Evolutionary conservation across 129 eudicot species (phyloP), one percentile per base, ranked within the genome.

Genomic region (Saposhnikovia divaricata): DNA sequence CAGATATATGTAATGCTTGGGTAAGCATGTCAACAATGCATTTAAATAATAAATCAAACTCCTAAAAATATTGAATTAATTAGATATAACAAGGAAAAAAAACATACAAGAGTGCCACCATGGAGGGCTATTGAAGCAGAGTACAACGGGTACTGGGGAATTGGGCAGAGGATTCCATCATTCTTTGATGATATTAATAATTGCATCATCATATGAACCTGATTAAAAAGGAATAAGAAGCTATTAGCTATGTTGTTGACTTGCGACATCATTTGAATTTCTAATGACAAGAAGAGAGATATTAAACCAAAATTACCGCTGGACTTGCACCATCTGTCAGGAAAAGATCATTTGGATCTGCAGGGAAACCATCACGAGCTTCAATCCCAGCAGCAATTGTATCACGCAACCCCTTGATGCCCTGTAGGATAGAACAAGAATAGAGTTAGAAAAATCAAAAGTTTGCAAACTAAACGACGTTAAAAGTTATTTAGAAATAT

Each of bases 131-230:
- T 95, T 76, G 99, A 95, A 80, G 97, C 99, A 48, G 99, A 95
- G 83, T 95, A 95, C 53, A 95, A 89, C 25, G 97, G 97, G 82
- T 95, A 95, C 80, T 95, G 99, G 45, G 99, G 99, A 77, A 95
- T 95, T 28, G 99, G 99, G 75, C 97, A 92, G 11, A 95, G 84
- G 63, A 95, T 90, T 75, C 99, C 97, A 86, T 95, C 99, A 3
- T 90, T 87, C 85, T 90, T 88, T 10, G 99, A 90, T 40, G 97
- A 81, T 81, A 92, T 85, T 81, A 95, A 81, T 82, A 95, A 84
- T 79, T 92, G 97, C 97, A 95, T 92, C 96, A 95, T 92, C 97
- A 95, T 95, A 88, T 92, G 99, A 44, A 95, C 99, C 99, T 95
- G 88, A 51, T 15, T 69, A 25, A 27, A 72, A 31, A 48, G 18